Conservation (phyloP, 345 rosid species). For the Pistacia atlantica region DNA sequence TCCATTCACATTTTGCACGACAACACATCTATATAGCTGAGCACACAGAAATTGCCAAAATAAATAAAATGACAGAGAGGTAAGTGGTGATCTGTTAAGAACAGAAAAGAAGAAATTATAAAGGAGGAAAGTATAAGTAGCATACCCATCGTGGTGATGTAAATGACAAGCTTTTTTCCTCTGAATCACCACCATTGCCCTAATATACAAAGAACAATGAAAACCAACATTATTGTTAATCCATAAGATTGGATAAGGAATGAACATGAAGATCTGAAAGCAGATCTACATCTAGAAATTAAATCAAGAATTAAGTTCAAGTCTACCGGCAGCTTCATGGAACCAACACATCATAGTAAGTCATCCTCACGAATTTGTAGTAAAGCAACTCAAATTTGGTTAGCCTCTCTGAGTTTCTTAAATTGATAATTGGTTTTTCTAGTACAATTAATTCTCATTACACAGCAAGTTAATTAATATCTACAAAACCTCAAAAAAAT, state of each 20-base stretch:
- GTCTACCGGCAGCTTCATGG: not conserved
- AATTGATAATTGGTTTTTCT: no score
- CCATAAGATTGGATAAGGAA: not conserved
- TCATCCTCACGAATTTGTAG: not conserved
- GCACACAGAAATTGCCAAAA: conserved; percentile 12
- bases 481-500: not conserved
- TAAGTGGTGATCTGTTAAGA: conserved; percentile 17
- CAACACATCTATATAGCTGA: conserved; percentile 84
- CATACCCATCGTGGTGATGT: conserved; percentile 63
- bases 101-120: conserved; percentile 13
- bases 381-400: not conserved
- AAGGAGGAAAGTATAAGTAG: conserved; percentile 10
- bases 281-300: not conserved
- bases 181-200: conserved; percentile 73
- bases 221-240: not conserved
- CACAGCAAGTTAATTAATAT: not conserved
- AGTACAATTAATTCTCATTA: no score
- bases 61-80: not conserved
- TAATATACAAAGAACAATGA: conserved; percentile 35
- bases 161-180: conserved; percentile 70
- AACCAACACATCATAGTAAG: not conserved
- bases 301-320: not conserved
- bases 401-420: not conserved
- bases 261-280: not conserved
- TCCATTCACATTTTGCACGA: conserved; percentile 82